Conservation (phyloP, 2,329 filamentous ascomycete genomes). For the Didymella pinodella region DNA sequence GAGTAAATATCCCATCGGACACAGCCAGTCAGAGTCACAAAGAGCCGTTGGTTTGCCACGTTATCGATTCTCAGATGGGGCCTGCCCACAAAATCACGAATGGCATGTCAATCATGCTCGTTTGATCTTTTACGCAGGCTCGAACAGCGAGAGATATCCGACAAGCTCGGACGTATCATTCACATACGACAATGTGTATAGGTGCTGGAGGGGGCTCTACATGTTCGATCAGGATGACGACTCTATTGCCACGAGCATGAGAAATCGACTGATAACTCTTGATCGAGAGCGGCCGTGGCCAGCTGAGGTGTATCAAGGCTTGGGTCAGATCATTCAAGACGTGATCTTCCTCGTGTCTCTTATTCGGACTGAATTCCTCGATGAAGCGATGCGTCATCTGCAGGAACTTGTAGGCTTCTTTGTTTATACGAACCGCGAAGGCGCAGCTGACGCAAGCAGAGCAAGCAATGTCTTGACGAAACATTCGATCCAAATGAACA, state of each 20-base stretch:
- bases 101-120: conserved; percentile 9
- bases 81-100: neutral
- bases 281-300: neutral
- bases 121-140: conserved; percentile 1
- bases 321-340: conserved; percentile 17
- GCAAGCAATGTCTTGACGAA: conserved; percentile 20
- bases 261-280: conserved; percentile 4
- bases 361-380: conserved; percentile 15
- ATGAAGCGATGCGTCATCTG: conserved; percentile 16
- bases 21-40: neutral
- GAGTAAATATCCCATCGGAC: neutral
- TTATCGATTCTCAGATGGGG: neutral
- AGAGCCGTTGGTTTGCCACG: neutral
- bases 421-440: neutral
- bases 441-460: conserved; percentile 4
- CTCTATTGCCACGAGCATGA: conserved; percentile 5
- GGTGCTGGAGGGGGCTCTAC: conserved; percentile 7
- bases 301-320: conserved; percentile 10
- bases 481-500: conserved; percentile 14
- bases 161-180: neutral
- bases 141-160: too few relatives aligned
- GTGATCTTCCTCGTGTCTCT: conserved; percentile 9
- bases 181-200: neutral
- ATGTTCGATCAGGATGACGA: conserved; percentile 16
- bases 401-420: conserved; percentile 11